Base-by-base conservation (phyloP, 305 asterid species). In the Rubia tinctorum region DNA sequence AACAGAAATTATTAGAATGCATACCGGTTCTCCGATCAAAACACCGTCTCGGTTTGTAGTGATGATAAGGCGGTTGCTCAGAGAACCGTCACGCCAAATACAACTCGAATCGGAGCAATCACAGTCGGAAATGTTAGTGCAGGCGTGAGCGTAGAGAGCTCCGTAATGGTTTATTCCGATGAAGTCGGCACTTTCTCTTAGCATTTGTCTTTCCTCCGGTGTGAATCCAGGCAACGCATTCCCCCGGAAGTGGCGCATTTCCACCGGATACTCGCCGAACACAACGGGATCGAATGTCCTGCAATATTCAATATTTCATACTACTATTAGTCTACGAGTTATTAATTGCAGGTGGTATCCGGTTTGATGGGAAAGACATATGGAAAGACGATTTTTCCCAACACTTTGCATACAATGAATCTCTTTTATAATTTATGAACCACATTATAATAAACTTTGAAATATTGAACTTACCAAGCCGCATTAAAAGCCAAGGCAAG, bases 151-250 rank as follows among this genome's bases (percentile, higher is more conserved):
- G 78, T 91, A 93, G 34, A 89, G 85, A 20, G 95, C 34, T 65
- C 86, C 86, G 45, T 93, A 93, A 61, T 88, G 96, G 82, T 89
- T 93, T 75, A 93, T 55, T 67, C 98, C 98, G 0, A 93, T 79
- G 64, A 91, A 93, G 73, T 93, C 97, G 43, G 80, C 76, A 67
- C 97, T 88, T 15, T 84, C 82, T 71, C 74, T 87, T 25, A 91
- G 37, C 66, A 86, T 84, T 8, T 45, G 18, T 40, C 39, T 83
- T 79, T 91, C 97, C 67, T 88, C 90, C 20, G 80, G 58, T 60
- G 96, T 75, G 80, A 93, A 93, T 7, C 23, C 77, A 2, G 92
- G 95, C 12, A 93, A 66, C 49, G 85, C 81, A 56, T 67, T 81
- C 75, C 89, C 86, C 60, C 76, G 93, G 74, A 80, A 81, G 6